These are phyloP conservation scores for Rosa multiflora DNA, from an alignment of 306 rosid genomes.

Conservation along the genomic window DNA sequence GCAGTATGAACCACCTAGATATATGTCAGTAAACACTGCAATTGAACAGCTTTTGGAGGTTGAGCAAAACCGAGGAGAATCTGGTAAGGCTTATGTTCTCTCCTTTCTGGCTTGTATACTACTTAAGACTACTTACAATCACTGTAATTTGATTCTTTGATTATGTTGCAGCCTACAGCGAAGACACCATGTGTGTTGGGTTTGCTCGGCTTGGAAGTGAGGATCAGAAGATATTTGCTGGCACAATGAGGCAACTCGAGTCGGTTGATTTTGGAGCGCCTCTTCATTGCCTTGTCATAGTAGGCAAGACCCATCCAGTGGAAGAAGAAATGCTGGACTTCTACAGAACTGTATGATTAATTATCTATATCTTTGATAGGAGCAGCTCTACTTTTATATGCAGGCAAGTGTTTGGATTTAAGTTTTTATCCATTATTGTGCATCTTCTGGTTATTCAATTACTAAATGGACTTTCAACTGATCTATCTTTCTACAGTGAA, in stretches of 20 bases:
- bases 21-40: conserved; percentile 79
- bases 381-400: neutral
- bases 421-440: neutral
- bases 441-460: neutral
- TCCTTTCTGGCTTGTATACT: neutral
- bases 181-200: conserved; percentile 79
- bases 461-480: neutral
- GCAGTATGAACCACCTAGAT: conserved; percentile 83
- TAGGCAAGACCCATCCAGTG: conserved; percentile 82
- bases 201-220: conserved; percentile 89
- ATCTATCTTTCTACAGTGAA: neutral
- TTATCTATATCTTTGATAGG: neutral
- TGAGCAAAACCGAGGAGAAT: conserved; percentile 53
- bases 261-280: conserved; percentile 78
- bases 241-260: conserved; percentile 71
- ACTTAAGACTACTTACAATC: neutral
- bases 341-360: conserved; percentile 31
- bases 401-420: neutral
- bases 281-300: conserved; percentile 89
- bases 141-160: neutral
- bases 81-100: conserved; percentile 39
- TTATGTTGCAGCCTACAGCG: conserved; percentile 57
- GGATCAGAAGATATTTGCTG: conserved; percentile 73
- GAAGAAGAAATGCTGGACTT: conserved; percentile 91
- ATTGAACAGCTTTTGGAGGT: conserved; percentile 91